Evolutionary conservation across 2,329 filamentous ascomycete species (phyloP).

Genomic region (Aspergillus clavatus): DNA sequence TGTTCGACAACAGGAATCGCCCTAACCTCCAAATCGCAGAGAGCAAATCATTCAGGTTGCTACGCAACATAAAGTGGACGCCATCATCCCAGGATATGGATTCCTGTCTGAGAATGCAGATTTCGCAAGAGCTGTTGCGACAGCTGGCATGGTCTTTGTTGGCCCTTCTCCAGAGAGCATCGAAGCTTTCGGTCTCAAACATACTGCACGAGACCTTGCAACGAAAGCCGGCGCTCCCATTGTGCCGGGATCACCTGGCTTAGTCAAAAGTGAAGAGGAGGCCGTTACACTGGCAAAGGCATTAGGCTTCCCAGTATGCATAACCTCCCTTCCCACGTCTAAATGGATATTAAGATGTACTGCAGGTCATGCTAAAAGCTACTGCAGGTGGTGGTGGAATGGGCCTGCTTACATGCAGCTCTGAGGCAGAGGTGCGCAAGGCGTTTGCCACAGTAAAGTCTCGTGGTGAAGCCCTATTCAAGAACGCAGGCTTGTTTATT

Average conservation of each 20-base stretch:
- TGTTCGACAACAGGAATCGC: neutral
- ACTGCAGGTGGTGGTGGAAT: conserved; percentile 78
- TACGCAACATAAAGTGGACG: conserved; percentile 46
- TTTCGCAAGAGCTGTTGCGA: conserved; percentile 52
- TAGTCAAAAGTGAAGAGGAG: conserved; percentile 46
- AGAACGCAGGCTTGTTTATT: conserved; percentile 77
- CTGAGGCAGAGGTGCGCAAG: conserved; percentile 62
- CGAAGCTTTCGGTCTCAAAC: conserved; percentile 55
- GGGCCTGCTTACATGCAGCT: conserved; percentile 72
- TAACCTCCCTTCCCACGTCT: neutral
- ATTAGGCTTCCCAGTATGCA: conserved; percentile 46
- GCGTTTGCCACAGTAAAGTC: conserved; percentile 69
- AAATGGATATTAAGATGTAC: conserved; percentile 1
- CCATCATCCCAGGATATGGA: conserved; percentile 63
- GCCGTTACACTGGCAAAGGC: conserved; percentile 42
- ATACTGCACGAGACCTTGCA: conserved; percentile 52
- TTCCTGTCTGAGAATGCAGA: conserved; percentile 61
- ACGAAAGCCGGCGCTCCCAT: conserved; percentile 50
- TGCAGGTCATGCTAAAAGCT: conserved; percentile 67
- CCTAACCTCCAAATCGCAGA: conserved; percentile 4
- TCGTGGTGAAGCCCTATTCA: conserved; percentile 73
- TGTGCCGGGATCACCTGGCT: conserved; percentile 50
- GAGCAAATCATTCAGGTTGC: conserved; percentile 49
- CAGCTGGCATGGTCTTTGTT: conserved; percentile 55
- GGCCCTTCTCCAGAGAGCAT: conserved; percentile 55